Evolutionary conservation across 768 basidiomycete genomes (phyloP).

Genomic region (Pleurotus salmoneostramineus): DNA sequence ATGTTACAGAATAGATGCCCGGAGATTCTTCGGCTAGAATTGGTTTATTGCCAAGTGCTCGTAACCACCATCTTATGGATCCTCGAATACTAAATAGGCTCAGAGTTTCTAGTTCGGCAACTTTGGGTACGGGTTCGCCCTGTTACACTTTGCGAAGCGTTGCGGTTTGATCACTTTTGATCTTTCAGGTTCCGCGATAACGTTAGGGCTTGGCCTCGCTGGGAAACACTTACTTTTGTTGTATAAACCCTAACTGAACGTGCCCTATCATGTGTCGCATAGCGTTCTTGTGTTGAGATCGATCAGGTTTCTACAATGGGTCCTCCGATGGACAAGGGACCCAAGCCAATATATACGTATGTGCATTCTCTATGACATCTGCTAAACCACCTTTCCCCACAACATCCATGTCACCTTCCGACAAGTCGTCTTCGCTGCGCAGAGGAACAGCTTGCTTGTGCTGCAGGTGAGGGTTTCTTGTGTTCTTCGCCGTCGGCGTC

Average conservation of each 20-base stretch:
- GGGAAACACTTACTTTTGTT: not conserved
- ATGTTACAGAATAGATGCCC: not conserved
- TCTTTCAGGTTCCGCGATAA: not conserved
- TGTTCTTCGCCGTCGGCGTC: not conserved
- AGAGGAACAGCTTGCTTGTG: conserved; percentile 34
- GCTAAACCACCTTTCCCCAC: not conserved
- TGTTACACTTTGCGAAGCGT: not conserved
- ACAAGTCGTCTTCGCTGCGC: conserved; percentile 22
- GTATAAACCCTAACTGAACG: not conserved
- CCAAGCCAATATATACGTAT: not conserved
- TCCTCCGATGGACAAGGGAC: not conserved
- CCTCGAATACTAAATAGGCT: too few relatives aligned
- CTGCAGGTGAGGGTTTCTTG: conserved; percentile 20
- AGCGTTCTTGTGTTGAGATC: not conserved
- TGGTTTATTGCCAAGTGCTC: too few relatives aligned
- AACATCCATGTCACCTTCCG: conserved; percentile 13
- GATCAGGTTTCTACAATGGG: not conserved
- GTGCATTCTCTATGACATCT: not conserved
- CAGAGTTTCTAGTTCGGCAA: too few relatives aligned
- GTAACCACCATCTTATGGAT: too few relatives aligned
- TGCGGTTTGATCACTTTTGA: not conserved
- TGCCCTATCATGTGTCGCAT: conserved; percentile 4
- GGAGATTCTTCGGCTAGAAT: too few relatives aligned
- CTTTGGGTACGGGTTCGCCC: too few relatives aligned
- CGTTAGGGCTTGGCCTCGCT: not conserved